Base-by-base conservation (phyloP, 164 flowering plant species). In the Piper longum region DNA sequence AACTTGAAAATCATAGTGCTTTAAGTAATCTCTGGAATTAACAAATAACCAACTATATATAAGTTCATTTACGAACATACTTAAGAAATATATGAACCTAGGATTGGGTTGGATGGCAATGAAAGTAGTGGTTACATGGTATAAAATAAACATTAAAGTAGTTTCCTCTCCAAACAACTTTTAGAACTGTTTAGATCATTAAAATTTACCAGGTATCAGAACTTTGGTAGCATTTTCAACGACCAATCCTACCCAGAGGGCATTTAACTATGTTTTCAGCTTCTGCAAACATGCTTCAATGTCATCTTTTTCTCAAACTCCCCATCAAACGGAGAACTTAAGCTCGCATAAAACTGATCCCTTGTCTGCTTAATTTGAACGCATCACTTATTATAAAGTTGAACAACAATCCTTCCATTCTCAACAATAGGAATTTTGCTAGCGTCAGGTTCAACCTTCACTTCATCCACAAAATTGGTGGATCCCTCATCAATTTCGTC, bases 331-430 rank as follows among this genome's bases (percentile, higher is more conserved):
- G 77, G 81, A 54, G 70, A 70, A 56, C 83, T 81, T 73, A 77
- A 70, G 62, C 72, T 77, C 39, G 87, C 76, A 60, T 78, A 72
- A 13, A 83, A 67, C 64, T 84, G 79, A 43, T 82, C 89, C 7
- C 88, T 83, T 39, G 48, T 66, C 56, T 73, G 74, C 73, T 82
- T 91, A 79, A 85, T 67, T 72, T 79, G 85, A 69, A 86, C 85
- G 84, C 70, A 80, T 91, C 73, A 89, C 96, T 70, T 89, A 92
- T 63, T 76, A 82, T 68, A 91, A 69, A 45, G 82, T 74, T 73
- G 84, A 71, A 44, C 36, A 26, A 26, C 36, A 26, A 26, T 26
- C 36, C 36, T 26, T 26, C 36, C 36, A 26, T 26, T 26, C 36
- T 26, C 36, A 26, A 26, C 36, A 26, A 26, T 26, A 26, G 36